Evolutionary conservation across 192 early-diverging fungal species (phyloP).

Genomic region (Ambispora gerdemannii): DNA sequence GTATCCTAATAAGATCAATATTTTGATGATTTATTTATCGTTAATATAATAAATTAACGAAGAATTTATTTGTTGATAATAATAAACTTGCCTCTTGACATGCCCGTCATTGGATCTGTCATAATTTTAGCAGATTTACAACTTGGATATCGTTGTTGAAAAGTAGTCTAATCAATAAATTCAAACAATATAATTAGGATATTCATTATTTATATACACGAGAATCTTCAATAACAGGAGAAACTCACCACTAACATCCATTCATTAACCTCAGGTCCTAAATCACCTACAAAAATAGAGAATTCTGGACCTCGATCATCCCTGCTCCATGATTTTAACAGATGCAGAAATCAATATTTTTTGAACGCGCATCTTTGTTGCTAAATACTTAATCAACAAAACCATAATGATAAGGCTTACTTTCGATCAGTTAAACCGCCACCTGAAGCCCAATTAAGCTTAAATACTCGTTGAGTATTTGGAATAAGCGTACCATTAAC

Average conservation of each 20-base stretch:
- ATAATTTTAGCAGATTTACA: conserved; percentile 93
- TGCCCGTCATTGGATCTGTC: conserved; percentile 76
- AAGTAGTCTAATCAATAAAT: conserved; percentile 60
- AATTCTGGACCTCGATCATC: conserved; percentile 74
- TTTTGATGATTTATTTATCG: no score
- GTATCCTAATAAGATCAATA: conserved; percentile 54
- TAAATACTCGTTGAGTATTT: conserved; percentile 75
- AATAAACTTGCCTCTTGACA: conserved; percentile 58
- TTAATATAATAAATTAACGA: no score
- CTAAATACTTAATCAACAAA: background rate
- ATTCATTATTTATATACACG: no score
- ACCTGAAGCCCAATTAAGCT: conserved; percentile 96
- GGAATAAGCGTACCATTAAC: conserved; percentile 84
- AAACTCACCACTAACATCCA: conserved; percentile 66
- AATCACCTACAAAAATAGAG: conserved; percentile 95
- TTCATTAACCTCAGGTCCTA: conserved; percentile 88
- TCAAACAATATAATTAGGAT: no score
- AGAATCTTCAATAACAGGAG: background rate
- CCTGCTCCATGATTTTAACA: conserved; percentile 34
- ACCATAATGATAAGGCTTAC: conserved; percentile 37
- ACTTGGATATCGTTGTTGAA: conserved; percentile 80
- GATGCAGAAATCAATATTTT: conserved; percentile 16
- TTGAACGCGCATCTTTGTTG: background rate
- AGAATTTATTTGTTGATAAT: no score
- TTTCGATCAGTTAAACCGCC: conserved; percentile 59